Percentiles rank a stretch among this genome's conserved stretches.
phyloP scores from a whole-genome alignment of 108 stramenopile genomes.

The Cyclostephanos invisitatus region DNA sequence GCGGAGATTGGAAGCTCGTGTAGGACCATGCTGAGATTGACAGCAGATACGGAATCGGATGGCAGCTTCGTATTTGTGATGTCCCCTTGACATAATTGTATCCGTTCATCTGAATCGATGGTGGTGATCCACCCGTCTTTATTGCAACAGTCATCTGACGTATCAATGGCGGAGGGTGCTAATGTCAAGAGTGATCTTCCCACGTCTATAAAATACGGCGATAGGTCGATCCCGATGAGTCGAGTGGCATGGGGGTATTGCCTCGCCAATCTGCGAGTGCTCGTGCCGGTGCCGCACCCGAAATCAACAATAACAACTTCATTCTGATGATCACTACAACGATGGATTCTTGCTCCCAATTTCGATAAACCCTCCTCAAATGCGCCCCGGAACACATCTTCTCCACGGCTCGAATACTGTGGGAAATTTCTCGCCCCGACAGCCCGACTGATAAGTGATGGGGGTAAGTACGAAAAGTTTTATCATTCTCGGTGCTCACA shows the following conservation, averaged over 20 bases:
- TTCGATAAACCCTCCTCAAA: slow-evolving; percentile 65
- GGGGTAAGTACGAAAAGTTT: background rate
- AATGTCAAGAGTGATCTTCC: slow-evolving; percentile 56
- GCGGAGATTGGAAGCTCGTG: slow-evolving; percentile 68
- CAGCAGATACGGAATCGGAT: slow-evolving; percentile 58
- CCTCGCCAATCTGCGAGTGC: slow-evolving; percentile 64
- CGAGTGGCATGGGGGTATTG: slow-evolving; percentile 59
- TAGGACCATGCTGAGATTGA: slow-evolving; percentile 71
- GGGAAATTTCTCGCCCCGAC: slow-evolving; percentile 85
- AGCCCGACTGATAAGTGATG: slow-evolving; percentile 36
- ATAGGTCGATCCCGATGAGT: slow-evolving; percentile 69
- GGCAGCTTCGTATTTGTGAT: slow-evolving; percentile 53
- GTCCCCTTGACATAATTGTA: slow-evolving; percentile 63
- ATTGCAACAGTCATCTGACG: background rate
- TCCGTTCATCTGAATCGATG: slow-evolving; percentile 60
- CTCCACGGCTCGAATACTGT: slow-evolving; percentile 58
- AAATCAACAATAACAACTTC: slow-evolving; percentile 59
- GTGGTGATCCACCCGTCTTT: slow-evolving; percentile 65
- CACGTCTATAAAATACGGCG: slow-evolving; percentile 70
- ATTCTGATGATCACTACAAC: slow-evolving; percentile 7
- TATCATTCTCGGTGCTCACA: background rate
- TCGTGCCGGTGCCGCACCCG: slow-evolving; percentile 80
- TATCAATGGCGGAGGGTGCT: slow-evolving; percentile 45
- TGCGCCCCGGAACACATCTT: slow-evolving; percentile 74
- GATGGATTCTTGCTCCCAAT: slow-evolving; percentile 53